A percentile compares a stretch with the other conserved stretches of the same genome.
Evolutionary conservation across 2,329 filamentous ascomycete species (phyloP).

Genomic region (Ophiostoma perfectum): DNA sequence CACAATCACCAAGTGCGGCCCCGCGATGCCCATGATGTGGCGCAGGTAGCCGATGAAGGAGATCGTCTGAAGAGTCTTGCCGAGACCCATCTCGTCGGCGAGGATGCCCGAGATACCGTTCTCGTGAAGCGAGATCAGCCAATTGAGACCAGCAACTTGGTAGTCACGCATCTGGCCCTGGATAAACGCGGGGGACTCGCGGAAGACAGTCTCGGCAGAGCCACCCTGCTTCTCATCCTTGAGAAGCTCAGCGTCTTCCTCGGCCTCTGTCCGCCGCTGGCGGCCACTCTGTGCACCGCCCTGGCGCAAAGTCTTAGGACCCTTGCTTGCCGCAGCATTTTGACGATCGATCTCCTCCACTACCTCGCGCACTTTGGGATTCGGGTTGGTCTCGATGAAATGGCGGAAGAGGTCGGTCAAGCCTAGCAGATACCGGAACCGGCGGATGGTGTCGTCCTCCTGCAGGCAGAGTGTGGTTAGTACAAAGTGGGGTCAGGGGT

Average conservation of each 20-base stretch:
- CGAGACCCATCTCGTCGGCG: conserved; percentile 97
- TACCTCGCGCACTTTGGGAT: conserved; percentile 88
- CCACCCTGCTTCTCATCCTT: conserved; percentile 86
- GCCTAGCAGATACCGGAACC: conserved; percentile 91
- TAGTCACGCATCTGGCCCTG: conserved; percentile 92
- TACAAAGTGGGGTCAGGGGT: background rate
- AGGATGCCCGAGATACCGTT: conserved; percentile 98
- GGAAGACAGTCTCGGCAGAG: conserved; percentile 81
- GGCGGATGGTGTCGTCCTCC: conserved; percentile 91
- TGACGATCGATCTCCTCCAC: conserved; percentile 93
- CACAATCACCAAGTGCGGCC: conserved; percentile 85
- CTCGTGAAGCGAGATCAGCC: conserved; percentile 95
- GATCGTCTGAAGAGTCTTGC: conserved; percentile 96
- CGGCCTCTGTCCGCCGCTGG: conserved; percentile 85
- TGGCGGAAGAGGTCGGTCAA: conserved; percentile 96
- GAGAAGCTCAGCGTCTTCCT: conserved; percentile 86
- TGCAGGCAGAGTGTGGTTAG: conserved; percentile 33
- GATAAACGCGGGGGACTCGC: conserved; percentile 88
- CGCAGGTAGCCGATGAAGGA: conserved; percentile 92
- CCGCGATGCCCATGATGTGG: conserved; percentile 81
- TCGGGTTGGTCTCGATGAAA: conserved; percentile 96
- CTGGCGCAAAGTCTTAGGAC: conserved; percentile 72
- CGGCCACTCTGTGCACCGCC: conserved; percentile 76
- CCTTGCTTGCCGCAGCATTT: conserved; percentile 66
- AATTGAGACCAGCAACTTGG: conserved; percentile 91